A percentile compares a stretch with the other conserved stretches of the same genome.
These are phyloP conservation scores for Platanthera zijinensis DNA, from an alignment of 106 monocot genomes.

Conservation along the genomic window DNA sequence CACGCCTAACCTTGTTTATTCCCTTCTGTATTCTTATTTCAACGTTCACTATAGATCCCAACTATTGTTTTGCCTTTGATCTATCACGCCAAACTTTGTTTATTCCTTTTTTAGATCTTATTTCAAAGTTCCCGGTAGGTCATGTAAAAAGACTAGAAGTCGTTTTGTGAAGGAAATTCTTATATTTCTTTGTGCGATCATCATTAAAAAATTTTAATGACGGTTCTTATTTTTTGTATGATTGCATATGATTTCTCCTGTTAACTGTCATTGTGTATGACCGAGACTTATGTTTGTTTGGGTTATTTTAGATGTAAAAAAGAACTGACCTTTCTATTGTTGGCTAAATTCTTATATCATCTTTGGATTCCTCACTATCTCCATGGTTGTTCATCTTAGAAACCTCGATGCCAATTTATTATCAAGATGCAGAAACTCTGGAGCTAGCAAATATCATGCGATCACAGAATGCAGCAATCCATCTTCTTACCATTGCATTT, in stretches of 20 bases:
- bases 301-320: neutral
- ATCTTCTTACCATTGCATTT: too few relatives aligned
- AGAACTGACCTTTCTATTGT: neutral
- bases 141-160: neutral
- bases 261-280: neutral
- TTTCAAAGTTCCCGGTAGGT: neutral
- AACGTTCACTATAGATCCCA: neutral
- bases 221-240: neutral
- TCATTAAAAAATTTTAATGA: neutral
- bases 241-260: neutral
- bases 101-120: neutral
- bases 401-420: too few relatives aligned
- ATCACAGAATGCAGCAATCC: too few relatives aligned
- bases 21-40: neutral
- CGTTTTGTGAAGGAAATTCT: neutral
- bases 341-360: too few relatives aligned
- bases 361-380: too few relatives aligned
- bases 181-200: neutral
- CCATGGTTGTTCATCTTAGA: too few relatives aligned
- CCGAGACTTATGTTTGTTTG: neutral
- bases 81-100: neutral
- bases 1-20: neutral
- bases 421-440: too few relatives aligned
- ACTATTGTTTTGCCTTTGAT: constrained; percentile 15
- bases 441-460: too few relatives aligned